phyloP scores from a whole-genome alignment of 495 filamentous ascomycete genomes.

The Penicillium salamii region DNA sequence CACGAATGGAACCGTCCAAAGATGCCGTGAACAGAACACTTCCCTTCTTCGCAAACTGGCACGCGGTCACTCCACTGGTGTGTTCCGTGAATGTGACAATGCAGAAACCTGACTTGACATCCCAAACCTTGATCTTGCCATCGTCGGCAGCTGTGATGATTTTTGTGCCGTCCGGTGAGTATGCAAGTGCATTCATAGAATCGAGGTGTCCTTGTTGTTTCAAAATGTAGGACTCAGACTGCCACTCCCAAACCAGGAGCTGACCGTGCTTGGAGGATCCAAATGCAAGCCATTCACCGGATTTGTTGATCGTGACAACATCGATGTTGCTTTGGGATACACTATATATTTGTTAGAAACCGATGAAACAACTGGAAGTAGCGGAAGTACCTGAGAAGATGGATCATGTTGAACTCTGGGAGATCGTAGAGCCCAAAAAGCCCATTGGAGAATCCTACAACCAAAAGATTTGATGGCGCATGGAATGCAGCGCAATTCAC shows the following conservation, averaged over 20 bases:
- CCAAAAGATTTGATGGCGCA: conserved; percentile 77
- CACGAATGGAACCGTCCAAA: conserved; percentile 87
- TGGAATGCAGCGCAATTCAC: conserved; percentile 88
- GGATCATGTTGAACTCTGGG: conserved; percentile 95
- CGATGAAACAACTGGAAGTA: background rate
- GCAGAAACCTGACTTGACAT: conserved; percentile 92
- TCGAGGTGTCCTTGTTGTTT: conserved; percentile 98
- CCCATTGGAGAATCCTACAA: conserved; percentile 92
- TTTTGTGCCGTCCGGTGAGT: conserved; percentile 89
- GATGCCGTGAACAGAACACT: conserved; percentile 94
- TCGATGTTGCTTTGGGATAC: conserved; percentile 97
- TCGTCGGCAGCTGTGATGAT: conserved; percentile 93
- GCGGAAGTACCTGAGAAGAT: conserved; percentile 61
- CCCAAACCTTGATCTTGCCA: conserved; percentile 98
- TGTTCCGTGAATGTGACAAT: conserved; percentile 98
- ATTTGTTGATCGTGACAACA: conserved; percentile 85
- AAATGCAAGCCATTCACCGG: conserved; percentile 96
- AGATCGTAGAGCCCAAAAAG: conserved; percentile 92
- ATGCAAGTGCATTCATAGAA: conserved; percentile 88
- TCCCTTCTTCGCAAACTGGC: conserved; percentile 89
- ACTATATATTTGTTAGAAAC: conserved; percentile 42
- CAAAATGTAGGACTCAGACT: conserved; percentile 97
- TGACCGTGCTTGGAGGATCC: conserved; percentile 95
- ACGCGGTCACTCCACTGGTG: conserved; percentile 90
- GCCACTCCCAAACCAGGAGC: conserved; percentile 98